phyloP scores from a whole-genome alignment of 169 alveolate species.

The Neospora caninum region DNA sequence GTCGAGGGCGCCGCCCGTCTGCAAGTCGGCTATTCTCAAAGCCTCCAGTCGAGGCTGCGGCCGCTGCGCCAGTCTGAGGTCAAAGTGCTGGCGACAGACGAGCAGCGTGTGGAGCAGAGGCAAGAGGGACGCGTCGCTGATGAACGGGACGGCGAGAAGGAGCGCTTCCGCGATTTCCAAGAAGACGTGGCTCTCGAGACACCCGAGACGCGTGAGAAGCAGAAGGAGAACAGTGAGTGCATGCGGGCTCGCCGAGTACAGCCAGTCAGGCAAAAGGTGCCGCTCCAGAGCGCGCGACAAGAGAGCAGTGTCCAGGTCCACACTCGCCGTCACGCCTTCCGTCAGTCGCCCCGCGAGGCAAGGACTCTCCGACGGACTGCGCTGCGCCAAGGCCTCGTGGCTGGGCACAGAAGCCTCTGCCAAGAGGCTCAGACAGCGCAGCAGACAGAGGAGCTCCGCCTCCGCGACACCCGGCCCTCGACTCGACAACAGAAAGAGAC shows the following conservation, averaged over 20 bases:
- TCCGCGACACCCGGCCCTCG: slow-evolving; percentile 38
- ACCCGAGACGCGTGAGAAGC: slow-evolving; percentile 35
- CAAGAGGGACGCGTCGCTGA: slow-evolving; percentile 27
- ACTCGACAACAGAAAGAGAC: slow-evolving; percentile 26
- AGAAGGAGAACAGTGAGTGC: slow-evolving; percentile 53
- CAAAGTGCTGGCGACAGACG: slow-evolving; percentile 40
- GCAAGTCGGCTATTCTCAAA: no score
- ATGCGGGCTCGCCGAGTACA: slow-evolving; percentile 49
- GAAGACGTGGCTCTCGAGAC: not conserved
- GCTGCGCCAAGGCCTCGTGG: slow-evolving; percentile 19
- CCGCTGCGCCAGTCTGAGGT: not conserved
- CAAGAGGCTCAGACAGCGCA: not conserved
- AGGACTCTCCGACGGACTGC: not conserved
- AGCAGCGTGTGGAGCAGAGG: slow-evolving; percentile 39
- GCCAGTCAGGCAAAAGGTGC: slow-evolving; percentile 55
- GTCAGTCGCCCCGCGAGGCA: slow-evolving; percentile 3
- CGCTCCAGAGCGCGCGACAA: slow-evolving; percentile 15
- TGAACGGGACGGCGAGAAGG: slow-evolving; percentile 1
- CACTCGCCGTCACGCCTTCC: not conserved
- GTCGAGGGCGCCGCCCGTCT: not conserved
- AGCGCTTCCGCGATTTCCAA: slow-evolving; percentile 36
- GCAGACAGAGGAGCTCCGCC: not conserved
- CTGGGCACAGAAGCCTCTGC: slow-evolving; percentile 49
- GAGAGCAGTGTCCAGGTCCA: not conserved
- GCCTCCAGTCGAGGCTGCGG: no score